phyloP scores from a whole-genome alignment of 345 rosid species.

The Lagerstroemia speciosa region DNA sequence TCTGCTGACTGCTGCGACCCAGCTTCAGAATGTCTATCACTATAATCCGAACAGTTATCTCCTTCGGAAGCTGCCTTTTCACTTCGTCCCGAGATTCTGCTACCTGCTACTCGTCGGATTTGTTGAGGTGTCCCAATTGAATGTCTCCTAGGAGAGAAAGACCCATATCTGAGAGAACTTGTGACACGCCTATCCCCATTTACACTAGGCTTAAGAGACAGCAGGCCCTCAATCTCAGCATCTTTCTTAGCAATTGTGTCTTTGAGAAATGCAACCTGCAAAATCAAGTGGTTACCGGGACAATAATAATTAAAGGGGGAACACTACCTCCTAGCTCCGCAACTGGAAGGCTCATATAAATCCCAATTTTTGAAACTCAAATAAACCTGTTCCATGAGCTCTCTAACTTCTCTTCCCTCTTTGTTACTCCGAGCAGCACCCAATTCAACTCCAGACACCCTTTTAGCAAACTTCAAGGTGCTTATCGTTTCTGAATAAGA shows the following conservation, averaged over 20 bases:
- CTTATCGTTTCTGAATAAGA: slow-evolving; percentile 88
- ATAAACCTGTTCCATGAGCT: slow-evolving; percentile 85
- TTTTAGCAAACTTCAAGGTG: slow-evolving; percentile 87
- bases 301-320: too few species aligned
- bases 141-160: slow-evolving; percentile 61
- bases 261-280: slow-evolving; percentile 68
- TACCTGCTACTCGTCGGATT: slow-evolving; percentile 21
- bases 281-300: slow-evolving; percentile 2
- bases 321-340: too few species aligned
- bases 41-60: slow-evolving; percentile 51
- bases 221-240: slow-evolving; percentile 60
- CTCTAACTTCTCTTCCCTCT: slow-evolving; percentile 84
- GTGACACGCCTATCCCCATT: slow-evolving; percentile 35
- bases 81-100: slow-evolving; percentile 27
- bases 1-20: slow-evolving; percentile 54
- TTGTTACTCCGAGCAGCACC: slow-evolving; percentile 88
- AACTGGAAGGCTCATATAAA: not conserved
- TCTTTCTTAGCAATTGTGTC: slow-evolving; percentile 65
- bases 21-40: slow-evolving; percentile 68
- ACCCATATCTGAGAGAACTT: slow-evolving; percentile 35
- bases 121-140: slow-evolving; percentile 42
- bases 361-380: not conserved
- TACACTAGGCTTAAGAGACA: slow-evolving; percentile 36
- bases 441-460: slow-evolving; percentile 94
- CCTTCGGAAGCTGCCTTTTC: slow-evolving; percentile 48